Base-by-base conservation (phyloP, 257 asterid genomes). In the Primulina tabacum region DNA sequence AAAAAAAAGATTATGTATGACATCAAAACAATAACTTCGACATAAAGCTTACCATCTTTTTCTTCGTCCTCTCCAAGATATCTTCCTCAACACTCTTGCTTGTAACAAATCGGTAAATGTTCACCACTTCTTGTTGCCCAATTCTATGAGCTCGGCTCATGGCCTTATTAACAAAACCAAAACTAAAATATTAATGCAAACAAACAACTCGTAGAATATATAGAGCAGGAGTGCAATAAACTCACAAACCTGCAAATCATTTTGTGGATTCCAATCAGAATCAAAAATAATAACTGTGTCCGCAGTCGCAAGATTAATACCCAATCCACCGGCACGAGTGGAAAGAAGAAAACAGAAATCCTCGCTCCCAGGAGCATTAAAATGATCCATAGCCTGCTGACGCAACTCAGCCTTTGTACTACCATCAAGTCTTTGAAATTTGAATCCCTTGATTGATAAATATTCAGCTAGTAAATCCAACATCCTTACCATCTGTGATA, bases 121-220 rank as follows among this genome's bases (percentile, higher is more conserved):
- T 94, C 71, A 94, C 99, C 53, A 94, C 99, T 21, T 94, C 98
- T 84, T 91, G 99, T 83, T 94, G 99, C 76, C 99, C 99, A 82
- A 94, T 94, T 80, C 99, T 86, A 77, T 94, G 99, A 72, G 99
- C 99, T 78, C 99, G 88, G 77, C 99, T 94, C 99, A 94, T 94
- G 74, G 99, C 99, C 98, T 91, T 77, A 64, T 71, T 70, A 75
- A 21, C 58, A 76, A 71, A 72, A 79, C 40, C 24, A 73, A 52
- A 12, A 78, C 10, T 35, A 20, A 73, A 37, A 33, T 3, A 66
- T 47, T 43, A 65, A 55, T 60, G 21, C 43, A n/a, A 72, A 20
- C 43, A 71, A 57, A 70, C 64, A 43, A 1, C 8, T 16, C 16
- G 60, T 11, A 29, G 47, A 60, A 63, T 60, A 50, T 56, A 67